Evolutionary conservation across 352 stramenopile genomes (phyloP), one percentile per base, ranked within the genome.

Genomic region (Globisporangium paddicum): DNA sequence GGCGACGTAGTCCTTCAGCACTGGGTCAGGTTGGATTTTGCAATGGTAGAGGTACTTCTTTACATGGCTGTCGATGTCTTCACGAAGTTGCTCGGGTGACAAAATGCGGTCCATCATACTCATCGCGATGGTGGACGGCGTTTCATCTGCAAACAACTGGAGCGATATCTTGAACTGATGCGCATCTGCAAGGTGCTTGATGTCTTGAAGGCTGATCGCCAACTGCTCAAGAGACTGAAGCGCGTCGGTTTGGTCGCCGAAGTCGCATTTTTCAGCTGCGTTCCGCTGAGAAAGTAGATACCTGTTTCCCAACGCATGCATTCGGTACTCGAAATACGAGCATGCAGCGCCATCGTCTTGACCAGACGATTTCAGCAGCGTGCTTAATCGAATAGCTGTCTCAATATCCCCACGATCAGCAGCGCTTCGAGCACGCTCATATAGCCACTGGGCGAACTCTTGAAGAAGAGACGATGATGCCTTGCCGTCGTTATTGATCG

Each of bases 111-210:
- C 79, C 13, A 91, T 60, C 73, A 91, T 89, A 45, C 77, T 85
- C 82, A 89, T 86, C 5, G 79, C 82, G 45, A 91, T 91, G 19
- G 75, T 79, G 25, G 67, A 59, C 2, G 82, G 73, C 0, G 77
- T 87, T 65, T 91, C 81, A 35, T 77, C 67, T 41, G 68, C 45
- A 23, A 89, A 89, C 9, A 85, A 53, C 25, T 63, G 55, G 2
- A 89, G 58, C 0, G 82, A 86, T 40, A 89, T 82, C 30, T 73
- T 71, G 54, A 90, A 89, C 5, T 66, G 41, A 58, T 91, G 79
- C 9, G 67, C 45, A 7, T 60, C 50, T 21, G 73, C 63, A 5
- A 91, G 64, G 49, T 73, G 52, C 18, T 82, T 69, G 46, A 91
- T 79, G 46, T 91, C 71, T 11, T 57, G 64, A 18, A 91, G 67